These are phyloP conservation scores for Styphnolobium japonicum DNA, from an alignment of 306 rosid species.

Conservation along the genomic window DNA sequence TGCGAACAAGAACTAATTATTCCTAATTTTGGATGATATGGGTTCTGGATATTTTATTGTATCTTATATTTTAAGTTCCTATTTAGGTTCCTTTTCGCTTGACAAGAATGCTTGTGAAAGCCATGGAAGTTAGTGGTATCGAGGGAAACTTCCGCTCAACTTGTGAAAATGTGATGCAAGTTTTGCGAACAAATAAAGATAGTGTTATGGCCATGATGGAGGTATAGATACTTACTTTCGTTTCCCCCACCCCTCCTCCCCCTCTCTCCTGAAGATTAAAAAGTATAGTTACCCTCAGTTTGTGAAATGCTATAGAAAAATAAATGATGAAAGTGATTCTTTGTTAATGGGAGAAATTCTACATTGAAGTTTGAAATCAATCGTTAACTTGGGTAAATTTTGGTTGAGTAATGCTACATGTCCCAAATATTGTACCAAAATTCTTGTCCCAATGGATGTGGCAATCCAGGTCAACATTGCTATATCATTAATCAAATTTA, in stretches of 20 bases:
- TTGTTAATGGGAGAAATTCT: not conserved
- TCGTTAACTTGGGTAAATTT: not conserved
- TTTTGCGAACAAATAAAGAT: constrained; percentile 77
- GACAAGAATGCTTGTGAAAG: constrained; percentile 99
- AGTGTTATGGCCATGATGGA: constrained; percentile 99
- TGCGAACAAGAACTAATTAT: constrained; percentile 12
- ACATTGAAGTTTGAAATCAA: not conserved
- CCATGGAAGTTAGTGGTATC: constrained; percentile 98
- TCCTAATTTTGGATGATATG: not conserved
- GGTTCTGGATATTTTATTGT: constrained; percentile 10
- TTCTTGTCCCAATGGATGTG: not conserved
- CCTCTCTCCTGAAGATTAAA: not conserved
- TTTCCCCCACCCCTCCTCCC: not conserved
- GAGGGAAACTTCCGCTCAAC: constrained; percentile 99
- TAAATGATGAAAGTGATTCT: not conserved
- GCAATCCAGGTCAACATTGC: not conserved
- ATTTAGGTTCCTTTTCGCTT: constrained; percentile 91
- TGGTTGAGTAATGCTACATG: not conserved
- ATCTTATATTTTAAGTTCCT: constrained; percentile 19
- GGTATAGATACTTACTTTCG: constrained; percentile 44
- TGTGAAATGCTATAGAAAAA: not conserved
- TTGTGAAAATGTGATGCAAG: constrained; percentile 96
- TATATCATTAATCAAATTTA: not conserved
- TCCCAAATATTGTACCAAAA: not conserved
- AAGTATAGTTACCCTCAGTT: not conserved